Evolutionary conservation across 768 basidiomycete genomes (phyloP).

Genomic region (Phaffia australis): DNA sequence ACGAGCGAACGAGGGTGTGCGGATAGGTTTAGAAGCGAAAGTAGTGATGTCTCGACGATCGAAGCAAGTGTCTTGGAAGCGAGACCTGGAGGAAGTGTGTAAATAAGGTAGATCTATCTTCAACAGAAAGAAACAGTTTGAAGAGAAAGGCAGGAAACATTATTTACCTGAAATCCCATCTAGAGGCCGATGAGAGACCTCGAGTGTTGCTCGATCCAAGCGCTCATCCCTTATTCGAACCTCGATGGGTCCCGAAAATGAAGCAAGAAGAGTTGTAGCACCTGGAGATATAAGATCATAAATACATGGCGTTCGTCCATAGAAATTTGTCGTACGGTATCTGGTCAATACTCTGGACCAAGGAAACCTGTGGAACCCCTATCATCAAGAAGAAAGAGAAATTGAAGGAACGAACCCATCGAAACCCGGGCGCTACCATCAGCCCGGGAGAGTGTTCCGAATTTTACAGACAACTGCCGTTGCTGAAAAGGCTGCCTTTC

Average conservation of each 20-base stretch:
- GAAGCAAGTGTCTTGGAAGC: conserved; percentile 53
- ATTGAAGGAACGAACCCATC: conserved; percentile 16
- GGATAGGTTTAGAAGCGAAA: conserved; percentile 55
- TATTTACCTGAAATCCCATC: conserved; percentile 51
- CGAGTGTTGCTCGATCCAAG: conserved; percentile 62
- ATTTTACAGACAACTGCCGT: conserved; percentile 31
- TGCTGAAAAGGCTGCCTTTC: conserved; percentile 30
- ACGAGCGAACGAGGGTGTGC: conserved; percentile 62
- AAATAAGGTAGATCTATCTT: not conserved
- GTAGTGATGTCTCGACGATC: conserved; percentile 49
- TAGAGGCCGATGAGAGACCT: conserved; percentile 61
- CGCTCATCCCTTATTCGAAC: conserved; percentile 58
- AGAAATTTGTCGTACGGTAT: too few species aligned
- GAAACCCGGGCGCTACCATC: conserved; percentile 34
- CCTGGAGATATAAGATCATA: conserved; percentile 33
- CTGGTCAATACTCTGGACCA: too few species aligned
- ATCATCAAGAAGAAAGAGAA: not conserved
- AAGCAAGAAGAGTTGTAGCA: conserved; percentile 48
- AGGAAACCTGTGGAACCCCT: not conserved
- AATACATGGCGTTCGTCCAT: not conserved
- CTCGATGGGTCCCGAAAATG: conserved; percentile 71
- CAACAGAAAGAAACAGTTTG: not conserved
- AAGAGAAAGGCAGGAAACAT: not conserved
- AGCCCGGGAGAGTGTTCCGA: conserved; percentile 37
- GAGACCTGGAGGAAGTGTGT: conserved; percentile 40